Base-by-base conservation (phyloP, 768 basidiomycete genomes). In the Lactarius hengduanensis region DNA sequence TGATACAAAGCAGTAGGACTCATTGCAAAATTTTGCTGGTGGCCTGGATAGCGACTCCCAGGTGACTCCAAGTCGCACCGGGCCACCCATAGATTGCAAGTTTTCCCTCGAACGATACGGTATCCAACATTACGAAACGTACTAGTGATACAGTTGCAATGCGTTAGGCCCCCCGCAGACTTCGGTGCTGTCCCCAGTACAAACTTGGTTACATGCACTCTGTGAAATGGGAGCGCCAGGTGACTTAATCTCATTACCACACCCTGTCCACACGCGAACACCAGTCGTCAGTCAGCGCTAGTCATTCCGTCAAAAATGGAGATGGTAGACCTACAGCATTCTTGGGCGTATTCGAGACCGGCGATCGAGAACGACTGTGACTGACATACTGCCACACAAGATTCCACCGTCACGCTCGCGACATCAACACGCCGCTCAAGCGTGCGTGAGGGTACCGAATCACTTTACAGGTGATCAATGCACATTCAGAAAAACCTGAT, bases 351-450 rank as follows among this genome's bases (percentile, higher is more conserved):
- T 38, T 64, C 63, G 4, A 64, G 45, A 9, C 63, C 63, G 1
- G 63, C 63, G 8, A 64, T 32, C 34, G 28, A 13, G 45, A 53
- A 64, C 15, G 18, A 30, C 10, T 28, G 28, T 18, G 55, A n/a
- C 8, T 56, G 54, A 18, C 63, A 64, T 1, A 43, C 63, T 2
- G 11, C 20, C 2, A 57, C 47, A 57, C 63, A 64, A 4, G 45
- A 32, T 34, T 64, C 56, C 55, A 58, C 63, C 22, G 63, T 64
- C 5, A 57, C 40, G 28, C 50, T 58, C 18, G 45, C 60, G 15
- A 45, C 60, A 10, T 53, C 30, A 30, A 61, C 26, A 10, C 41
- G 11, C 6, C 60, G 60, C 41, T 61, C 43, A 32, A 61, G 43
- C 26, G 60, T 56, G 16, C 55, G 55, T 18, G 55, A 56, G 9